These are phyloP conservation scores for Podospora conica DNA, from an alignment of 495 filamentous ascomycete species.

Conservation along the genomic window DNA sequence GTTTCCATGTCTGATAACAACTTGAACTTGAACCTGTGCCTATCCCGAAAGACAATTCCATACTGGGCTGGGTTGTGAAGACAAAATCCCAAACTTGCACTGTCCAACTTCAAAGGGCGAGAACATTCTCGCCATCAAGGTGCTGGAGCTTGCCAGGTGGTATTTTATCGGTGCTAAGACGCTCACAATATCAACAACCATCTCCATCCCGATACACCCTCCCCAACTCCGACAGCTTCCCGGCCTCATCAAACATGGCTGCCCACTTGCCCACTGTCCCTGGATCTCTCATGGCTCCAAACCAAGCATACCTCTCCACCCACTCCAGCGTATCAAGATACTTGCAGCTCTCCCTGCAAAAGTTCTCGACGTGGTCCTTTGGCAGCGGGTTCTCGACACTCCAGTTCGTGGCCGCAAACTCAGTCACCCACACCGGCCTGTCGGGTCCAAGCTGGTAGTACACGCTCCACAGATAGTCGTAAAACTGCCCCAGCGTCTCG, in stretches of 20 bases:
- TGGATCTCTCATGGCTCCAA: constrained; percentile 22
- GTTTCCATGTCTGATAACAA: too few relatives aligned
- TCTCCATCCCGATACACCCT: constrained; percentile 16
- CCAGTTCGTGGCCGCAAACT: constrained; percentile 24
- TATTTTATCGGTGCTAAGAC: background rate
- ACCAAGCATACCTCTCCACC: constrained; percentile 24
- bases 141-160: background rate
- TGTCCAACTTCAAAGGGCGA: too few relatives aligned
- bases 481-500: constrained; percentile 18
- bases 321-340: constrained; percentile 23
- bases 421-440: constrained; percentile 19
- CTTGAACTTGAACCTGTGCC: too few relatives aligned
- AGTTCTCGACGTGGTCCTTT: constrained; percentile 14
- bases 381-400: constrained; percentile 10
- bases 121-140: too few relatives aligned
- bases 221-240: constrained; percentile 17
- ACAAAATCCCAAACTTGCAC: too few relatives aligned
- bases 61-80: too few relatives aligned
- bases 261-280: constrained; percentile 22
- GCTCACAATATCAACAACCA: background rate
- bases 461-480: constrained; percentile 22
- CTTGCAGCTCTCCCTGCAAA: constrained; percentile 17
- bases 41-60: too few relatives aligned
- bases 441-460: constrained; percentile 23
- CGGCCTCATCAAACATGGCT: constrained; percentile 13